Base-by-base conservation (phyloP, 176 grass and related monocot genomes). In the Cenchrus americanus region DNA sequence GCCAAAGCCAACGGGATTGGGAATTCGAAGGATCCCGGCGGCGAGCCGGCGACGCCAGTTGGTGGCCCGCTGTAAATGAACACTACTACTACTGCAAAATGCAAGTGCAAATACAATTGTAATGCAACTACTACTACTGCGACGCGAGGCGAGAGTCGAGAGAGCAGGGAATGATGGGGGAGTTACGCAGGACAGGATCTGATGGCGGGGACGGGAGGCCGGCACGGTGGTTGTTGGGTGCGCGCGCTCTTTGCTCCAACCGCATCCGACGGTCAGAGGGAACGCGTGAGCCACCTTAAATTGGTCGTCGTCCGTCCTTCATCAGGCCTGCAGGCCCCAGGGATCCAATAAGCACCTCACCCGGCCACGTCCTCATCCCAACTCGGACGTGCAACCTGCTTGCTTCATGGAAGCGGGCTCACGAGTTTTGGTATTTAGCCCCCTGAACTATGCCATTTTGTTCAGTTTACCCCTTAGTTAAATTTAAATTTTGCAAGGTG, bases 251-350 rank as follows among this genome's bases (percentile, higher is more conserved):
- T 42, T 5, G 44, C 48, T 51, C 71, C 71, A 76, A 76, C 34
- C 34, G 34, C 34, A 37, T 4, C 2, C 34, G 34, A 37, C 71
- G 1, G 23, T 80, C 85, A 81, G 11, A 40, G 18, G 62, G 69
- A 82, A 82, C 71, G 42, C 78, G 78, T 87, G 78, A 87, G 41
- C 23, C 49, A 49, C 32, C 59, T 60, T 86, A 75, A 81, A 81
- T 68, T 47, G 18, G 4, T 13, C 19, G 4, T 13, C 19, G 23
- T 19, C 60, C 60, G 60, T 27, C 23, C 60, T 61, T 10, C 34
- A 37, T 37, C 34, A 37, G 4, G 34, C 27, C 1, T 23, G 1
- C 43, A n/a, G 55, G 19, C 18, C 55, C 55, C 18, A n/a, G 19
- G 6, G 55, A 58, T 58, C 55, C 58, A 61, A 61, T 61, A 11